Evolutionary conservation across 352 stramenopile genomes (phyloP).

Genomic region (Plasmopara viticola): DNA sequence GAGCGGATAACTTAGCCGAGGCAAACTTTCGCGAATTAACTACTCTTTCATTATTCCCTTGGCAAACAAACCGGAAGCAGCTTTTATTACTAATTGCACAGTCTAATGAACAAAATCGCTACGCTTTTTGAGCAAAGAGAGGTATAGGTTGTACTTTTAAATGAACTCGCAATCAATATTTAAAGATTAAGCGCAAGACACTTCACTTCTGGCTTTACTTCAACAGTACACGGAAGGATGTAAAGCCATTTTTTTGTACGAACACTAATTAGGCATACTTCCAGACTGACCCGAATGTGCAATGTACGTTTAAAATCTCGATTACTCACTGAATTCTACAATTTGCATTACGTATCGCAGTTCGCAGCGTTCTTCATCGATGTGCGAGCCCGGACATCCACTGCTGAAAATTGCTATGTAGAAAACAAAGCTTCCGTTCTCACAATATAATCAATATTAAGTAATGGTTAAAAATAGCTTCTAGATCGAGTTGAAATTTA

Average conservation of each 20-base stretch:
- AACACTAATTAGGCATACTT: constrained; percentile 65
- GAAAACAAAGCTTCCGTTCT: constrained; percentile 62
- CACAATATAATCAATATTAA: constrained; percentile 16
- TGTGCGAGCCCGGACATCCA: constrained; percentile 61
- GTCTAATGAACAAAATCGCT: background rate
- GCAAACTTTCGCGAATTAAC: too few species aligned
- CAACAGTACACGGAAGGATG: constrained; percentile 20
- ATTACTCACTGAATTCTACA: constrained; percentile 87
- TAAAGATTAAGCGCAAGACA: constrained; percentile 1
- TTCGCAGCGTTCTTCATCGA: constrained; percentile 89
- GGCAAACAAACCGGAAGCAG: too few species aligned
- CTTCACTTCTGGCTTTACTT: too few species aligned
- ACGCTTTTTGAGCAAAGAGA: background rate
- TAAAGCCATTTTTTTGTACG: constrained; percentile 16
- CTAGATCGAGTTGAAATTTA: constrained; percentile 2
- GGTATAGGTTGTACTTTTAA: background rate
- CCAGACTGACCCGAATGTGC: constrained; percentile 69
- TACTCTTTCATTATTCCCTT: too few species aligned
- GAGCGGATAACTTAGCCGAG: too few species aligned
- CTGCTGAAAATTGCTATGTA: constrained; percentile 40
- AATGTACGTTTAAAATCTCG: constrained; percentile 88
- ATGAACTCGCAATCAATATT: background rate
- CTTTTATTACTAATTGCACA: background rate
- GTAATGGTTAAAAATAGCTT: constrained; percentile 31
- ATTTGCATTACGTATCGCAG: constrained; percentile 87